Conservation (phyloP, 1,284 basidiomycete genomes). For the Hymenochaete sp. region DNA sequence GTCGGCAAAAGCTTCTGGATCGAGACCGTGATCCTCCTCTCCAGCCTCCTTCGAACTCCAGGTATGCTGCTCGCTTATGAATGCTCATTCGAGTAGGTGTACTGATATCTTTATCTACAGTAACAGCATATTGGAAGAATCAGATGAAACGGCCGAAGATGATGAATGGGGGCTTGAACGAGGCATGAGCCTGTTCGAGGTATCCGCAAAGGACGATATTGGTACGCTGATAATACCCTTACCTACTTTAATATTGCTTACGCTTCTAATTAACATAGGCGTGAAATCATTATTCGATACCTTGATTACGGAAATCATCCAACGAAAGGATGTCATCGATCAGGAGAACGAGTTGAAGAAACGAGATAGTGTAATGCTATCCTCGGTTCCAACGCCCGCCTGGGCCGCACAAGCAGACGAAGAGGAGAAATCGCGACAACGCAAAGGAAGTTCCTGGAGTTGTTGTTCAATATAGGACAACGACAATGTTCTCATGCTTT, state of each 20-base stretch:
- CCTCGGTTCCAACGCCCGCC: slow-evolving; percentile 48
- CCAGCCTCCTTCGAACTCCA: slow-evolving; percentile 39
- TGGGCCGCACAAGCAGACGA: slow-evolving; percentile 76
- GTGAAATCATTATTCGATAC: slow-evolving; percentile 68
- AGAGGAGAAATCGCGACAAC: slow-evolving; percentile 57
- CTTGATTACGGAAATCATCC: slow-evolving; percentile 69
- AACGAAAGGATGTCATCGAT: slow-evolving; percentile 68
- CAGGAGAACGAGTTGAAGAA: slow-evolving; percentile 67
- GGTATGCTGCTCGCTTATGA: no score
- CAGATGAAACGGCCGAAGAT: slow-evolving; percentile 42
- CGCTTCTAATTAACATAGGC: slow-evolving; percentile 35
- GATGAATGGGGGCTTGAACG: slow-evolving; percentile 69
- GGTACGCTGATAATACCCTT: slow-evolving; percentile 35
- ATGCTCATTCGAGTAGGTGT: no score
- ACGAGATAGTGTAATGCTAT: slow-evolving; percentile 71
- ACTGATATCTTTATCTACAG: no score
- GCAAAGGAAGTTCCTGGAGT: slow-evolving; percentile 48
- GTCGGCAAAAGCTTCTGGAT: slow-evolving; percentile 12
- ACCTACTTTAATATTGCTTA: slow-evolving; percentile 1
- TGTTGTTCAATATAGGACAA: slow-evolving; percentile 41
- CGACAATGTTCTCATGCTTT: background rate
- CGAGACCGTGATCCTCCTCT: slow-evolving; percentile 6
- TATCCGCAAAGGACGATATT: slow-evolving; percentile 74
- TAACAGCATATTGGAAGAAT: slow-evolving; percentile 58
- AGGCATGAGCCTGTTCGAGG: slow-evolving; percentile 78